Conservation (phyloP, 768 basidiomycete genomes). For the Phlegmacium glaucopus region DNA sequence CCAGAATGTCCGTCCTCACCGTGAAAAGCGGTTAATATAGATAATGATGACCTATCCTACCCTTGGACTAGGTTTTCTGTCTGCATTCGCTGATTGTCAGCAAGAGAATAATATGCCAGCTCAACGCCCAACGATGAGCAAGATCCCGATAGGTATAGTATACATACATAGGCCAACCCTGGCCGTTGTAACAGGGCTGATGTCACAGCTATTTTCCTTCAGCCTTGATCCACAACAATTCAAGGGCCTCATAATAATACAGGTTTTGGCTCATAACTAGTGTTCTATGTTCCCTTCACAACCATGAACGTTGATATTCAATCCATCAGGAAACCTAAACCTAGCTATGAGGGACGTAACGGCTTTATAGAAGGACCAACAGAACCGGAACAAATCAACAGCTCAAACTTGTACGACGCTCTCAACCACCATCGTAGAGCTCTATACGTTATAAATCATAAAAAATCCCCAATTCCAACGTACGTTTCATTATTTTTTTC, state of each 20-base stretch:
- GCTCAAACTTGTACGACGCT: constrained; percentile 9
- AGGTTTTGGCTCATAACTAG: too few relatives aligned
- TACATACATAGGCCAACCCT: too few relatives aligned
- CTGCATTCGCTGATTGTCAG: not conserved
- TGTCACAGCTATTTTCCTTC: too few relatives aligned
- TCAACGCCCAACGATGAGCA: too few relatives aligned
- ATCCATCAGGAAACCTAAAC: constrained; percentile 3
- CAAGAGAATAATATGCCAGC: not conserved
- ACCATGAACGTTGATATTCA: constrained; percentile 1
- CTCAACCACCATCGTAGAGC: constrained; percentile 32
- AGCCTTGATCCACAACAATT: too few relatives aligned
- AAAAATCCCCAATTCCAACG: constrained; percentile 37
- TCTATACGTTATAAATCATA: constrained; percentile 37
- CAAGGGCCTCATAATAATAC: too few relatives aligned
- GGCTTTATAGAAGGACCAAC: constrained; percentile 10
- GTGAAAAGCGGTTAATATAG: not conserved
- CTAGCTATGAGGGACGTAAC: constrained; percentile 9
- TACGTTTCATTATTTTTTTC: constrained; percentile 17
- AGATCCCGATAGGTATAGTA: too few relatives aligned
- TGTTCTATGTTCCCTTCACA: not conserved
- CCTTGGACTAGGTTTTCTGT: not conserved
- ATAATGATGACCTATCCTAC: not conserved
- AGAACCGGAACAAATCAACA: constrained; percentile 8
- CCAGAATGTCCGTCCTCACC: not conserved
- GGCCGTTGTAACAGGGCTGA: too few relatives aligned